These are phyloP conservation scores for Astrothelium macrocarpum DNA, from an alignment of 495 filamentous ascomycete genomes.

Conservation along the genomic window DNA sequence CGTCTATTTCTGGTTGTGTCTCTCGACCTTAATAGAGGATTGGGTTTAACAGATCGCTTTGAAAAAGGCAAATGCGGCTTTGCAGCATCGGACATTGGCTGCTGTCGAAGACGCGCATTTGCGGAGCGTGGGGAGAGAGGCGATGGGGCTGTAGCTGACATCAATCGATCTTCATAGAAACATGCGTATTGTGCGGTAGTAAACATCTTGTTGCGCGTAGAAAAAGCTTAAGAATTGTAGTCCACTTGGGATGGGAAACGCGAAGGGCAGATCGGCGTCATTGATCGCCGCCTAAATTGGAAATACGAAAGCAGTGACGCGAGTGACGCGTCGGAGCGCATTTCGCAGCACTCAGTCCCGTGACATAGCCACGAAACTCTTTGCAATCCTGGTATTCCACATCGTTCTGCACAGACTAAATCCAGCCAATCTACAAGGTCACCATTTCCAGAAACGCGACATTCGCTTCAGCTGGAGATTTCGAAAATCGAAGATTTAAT, in stretches of 20 bases:
- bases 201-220: background rate
- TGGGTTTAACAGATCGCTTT: conserved; percentile 29
- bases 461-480: too few relatives aligned
- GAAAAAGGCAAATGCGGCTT: conserved; percentile 17
- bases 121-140: conserved; percentile 32
- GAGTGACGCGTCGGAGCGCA: too few relatives aligned
- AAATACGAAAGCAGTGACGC: too few relatives aligned
- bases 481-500: too few relatives aligned
- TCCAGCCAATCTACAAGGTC: too few relatives aligned
- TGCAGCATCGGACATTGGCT: background rate
- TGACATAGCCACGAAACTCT: too few relatives aligned
- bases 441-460: too few relatives aligned
- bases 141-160: conserved; percentile 17
- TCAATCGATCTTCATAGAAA: background rate
- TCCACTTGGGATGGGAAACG: background rate
- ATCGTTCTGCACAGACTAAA: too few relatives aligned
- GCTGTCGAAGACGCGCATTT: conserved; percentile 22
- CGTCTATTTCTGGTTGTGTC: conserved; percentile 41
- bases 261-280: background rate
- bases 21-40: conserved; percentile 21
- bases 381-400: too few relatives aligned
- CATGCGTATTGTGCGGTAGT: background rate
- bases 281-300: too few relatives aligned
- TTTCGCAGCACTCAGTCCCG: too few relatives aligned
- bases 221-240: background rate